Evolutionary conservation across 805 yeast genomes (phyloP).

Genomic region (Saccharomycopsis oosterbeekiorum): DNA sequence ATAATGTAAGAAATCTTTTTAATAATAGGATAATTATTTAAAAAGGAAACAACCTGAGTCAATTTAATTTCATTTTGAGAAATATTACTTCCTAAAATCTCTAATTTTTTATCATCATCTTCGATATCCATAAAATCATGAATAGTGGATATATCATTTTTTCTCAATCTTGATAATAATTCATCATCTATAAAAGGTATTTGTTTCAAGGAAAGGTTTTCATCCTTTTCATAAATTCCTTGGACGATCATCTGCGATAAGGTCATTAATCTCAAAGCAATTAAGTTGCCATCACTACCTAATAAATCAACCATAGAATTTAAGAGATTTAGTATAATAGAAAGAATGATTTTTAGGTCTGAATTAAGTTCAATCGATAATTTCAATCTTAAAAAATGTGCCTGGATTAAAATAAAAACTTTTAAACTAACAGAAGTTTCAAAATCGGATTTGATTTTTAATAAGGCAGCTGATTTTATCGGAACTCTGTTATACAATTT

Average conservation of each 20-base stretch:
- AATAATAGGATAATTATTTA: constrained; percentile 80
- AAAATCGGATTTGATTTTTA: constrained; percentile 18
- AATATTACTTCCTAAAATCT: constrained; percentile 40
- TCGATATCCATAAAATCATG: constrained; percentile 57
- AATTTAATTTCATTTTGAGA: constrained; percentile 35
- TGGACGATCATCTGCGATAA: constrained; percentile 81
- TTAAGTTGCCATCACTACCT: constrained; percentile 70
- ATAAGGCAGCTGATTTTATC: constrained; percentile 32
- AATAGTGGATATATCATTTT: constrained; percentile 53
- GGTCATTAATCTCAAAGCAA: constrained; percentile 78
- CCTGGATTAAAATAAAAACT: constrained; percentile 66
- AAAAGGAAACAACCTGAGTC: constrained; percentile 71
- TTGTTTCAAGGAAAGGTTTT: constrained; percentile 56
- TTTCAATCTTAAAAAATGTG: constrained; percentile 60
- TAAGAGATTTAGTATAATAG: constrained; percentile 39
- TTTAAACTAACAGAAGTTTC: constrained; percentile 24
- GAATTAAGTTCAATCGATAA: constrained; percentile 51
- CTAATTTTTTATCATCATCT: constrained; percentile 65
- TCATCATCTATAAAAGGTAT: constrained; percentile 54
- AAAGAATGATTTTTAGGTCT: constrained; percentile 49
- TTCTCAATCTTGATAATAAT: constrained; percentile 44
- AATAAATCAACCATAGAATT: constrained; percentile 66
- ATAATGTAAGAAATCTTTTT: constrained; percentile 49
- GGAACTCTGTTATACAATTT: constrained; percentile 55
- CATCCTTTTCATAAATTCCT: constrained; percentile 74